phyloP scores from a whole-genome alignment of 176 grass and related monocot species.

The Saccharum spontaneum region DNA sequence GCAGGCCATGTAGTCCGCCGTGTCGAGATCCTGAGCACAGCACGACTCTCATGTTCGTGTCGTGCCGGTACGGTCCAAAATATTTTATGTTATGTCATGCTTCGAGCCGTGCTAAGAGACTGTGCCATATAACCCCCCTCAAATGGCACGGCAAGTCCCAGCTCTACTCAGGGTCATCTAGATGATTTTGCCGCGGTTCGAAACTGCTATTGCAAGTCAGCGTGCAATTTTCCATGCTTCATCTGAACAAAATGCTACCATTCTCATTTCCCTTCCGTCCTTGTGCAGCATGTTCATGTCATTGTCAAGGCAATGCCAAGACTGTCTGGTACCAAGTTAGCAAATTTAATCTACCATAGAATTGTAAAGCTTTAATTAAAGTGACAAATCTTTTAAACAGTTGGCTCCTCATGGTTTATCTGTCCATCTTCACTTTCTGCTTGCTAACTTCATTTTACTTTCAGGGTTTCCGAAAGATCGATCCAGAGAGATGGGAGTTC shows the following conservation, averaged over 20 bases:
- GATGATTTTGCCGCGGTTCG: background rate
- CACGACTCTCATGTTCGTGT: too few relatives aligned
- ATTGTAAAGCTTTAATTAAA: background rate
- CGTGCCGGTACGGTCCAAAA: too few relatives aligned
- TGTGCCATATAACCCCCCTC: too few relatives aligned
- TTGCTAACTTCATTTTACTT: background rate
- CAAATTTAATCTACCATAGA: background rate
- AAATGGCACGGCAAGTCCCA: too few relatives aligned
- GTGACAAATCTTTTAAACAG: background rate
- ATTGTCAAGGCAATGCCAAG: background rate
- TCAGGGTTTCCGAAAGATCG: constrained; percentile 84
- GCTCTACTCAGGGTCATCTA: too few relatives aligned
- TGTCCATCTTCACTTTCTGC: background rate
- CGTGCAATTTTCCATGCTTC: background rate
- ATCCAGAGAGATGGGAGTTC: constrained; percentile 82
- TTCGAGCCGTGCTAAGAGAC: too few relatives aligned
- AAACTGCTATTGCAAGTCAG: background rate
- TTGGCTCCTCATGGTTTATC: background rate
- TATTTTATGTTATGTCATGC: too few relatives aligned
- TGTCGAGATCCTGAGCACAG: too few relatives aligned
- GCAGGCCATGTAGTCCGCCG: too few relatives aligned
- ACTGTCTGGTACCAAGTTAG: background rate
- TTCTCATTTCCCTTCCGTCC: background rate
- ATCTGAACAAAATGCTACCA: background rate
- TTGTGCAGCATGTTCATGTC: background rate